Conservation (phyloP, 441 rosid genomes). For the Gossypium schwendimanii region DNA sequence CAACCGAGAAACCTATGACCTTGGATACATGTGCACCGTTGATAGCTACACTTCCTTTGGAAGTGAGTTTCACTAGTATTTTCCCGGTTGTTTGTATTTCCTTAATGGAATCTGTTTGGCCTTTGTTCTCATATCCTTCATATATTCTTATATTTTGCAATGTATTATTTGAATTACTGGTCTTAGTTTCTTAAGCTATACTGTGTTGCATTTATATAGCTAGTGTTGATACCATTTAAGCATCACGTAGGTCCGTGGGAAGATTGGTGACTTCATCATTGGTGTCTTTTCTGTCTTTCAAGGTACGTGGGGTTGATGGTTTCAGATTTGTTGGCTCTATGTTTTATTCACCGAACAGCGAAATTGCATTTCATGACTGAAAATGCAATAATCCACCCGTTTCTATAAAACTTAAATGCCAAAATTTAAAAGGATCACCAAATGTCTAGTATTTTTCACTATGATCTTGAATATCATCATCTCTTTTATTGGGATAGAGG, state of each 20-base stretch:
- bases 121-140: background rate
- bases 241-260: constrained; percentile 55
- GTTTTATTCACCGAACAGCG: background rate
- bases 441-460: background rate
- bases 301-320: constrained; percentile 36
- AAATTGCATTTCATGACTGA: constrained; percentile 8
- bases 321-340: constrained; percentile 10
- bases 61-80: constrained; percentile 33
- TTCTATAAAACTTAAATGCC: background rate
- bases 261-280: constrained; percentile 62
- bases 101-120: background rate
- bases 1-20: constrained; percentile 53
- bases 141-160: background rate
- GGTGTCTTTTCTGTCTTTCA: constrained; percentile 70
- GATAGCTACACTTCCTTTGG: constrained; percentile 87
- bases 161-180: background rate
- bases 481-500: background rate
- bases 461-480: background rate
- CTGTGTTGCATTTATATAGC: constrained; percentile 9
- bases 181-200: constrained; percentile 6
- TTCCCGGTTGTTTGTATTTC: background rate
- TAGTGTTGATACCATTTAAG: constrained; percentile 12
- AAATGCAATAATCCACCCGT: background rate
- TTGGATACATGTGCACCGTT: constrained; percentile 71
- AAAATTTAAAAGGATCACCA: background rate